Evolutionary conservation across 495 filamentous ascomycete genomes (phyloP).

Genomic region (Aspergillus haitiensis): DNA sequence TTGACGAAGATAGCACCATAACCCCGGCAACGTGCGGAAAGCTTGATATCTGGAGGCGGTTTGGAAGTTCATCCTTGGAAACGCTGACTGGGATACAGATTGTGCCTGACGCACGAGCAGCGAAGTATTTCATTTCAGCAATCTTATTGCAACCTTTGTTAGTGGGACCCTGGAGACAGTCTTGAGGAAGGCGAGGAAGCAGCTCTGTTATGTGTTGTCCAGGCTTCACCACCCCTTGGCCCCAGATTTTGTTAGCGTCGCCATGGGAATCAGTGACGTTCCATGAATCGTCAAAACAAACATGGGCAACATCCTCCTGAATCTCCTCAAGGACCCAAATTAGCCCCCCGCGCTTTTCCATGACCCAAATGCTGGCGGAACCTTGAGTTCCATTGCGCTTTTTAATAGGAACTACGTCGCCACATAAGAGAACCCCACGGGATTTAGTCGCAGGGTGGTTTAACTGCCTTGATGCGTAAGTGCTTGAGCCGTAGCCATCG

Average conservation of each 20-base stretch:
- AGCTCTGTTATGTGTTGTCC: conserved; percentile 73
- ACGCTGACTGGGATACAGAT: conserved; percentile 79
- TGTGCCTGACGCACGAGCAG: conserved; percentile 69
- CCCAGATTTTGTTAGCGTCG: conserved; percentile 75
- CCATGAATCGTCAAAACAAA: conserved; percentile 73
- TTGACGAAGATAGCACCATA: conserved; percentile 77
- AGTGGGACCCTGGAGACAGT: conserved; percentile 59
- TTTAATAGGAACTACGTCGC: conserved; percentile 94
- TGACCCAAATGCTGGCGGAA: conserved; percentile 94
- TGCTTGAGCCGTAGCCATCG: conserved; percentile 70
- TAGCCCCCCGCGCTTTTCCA: conserved; percentile 88
- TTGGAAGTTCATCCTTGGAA: conserved; percentile 61
- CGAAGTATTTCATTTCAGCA: conserved; percentile 70
- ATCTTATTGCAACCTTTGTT: conserved; percentile 71
- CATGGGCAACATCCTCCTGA: conserved; percentile 80
- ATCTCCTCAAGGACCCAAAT: conserved; percentile 99
- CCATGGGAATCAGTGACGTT: conserved; percentile 66
- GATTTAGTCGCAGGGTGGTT: conserved; percentile 71
- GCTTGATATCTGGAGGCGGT: conserved; percentile 77
- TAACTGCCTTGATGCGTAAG: conserved; percentile 47
- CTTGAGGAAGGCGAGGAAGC: conserved; percentile 77
- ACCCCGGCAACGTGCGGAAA: conserved; percentile 98
- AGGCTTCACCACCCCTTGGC: conserved; percentile 59
- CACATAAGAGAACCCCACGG: conserved; percentile 88
- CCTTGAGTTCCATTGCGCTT: conserved; percentile 91